phyloP scores from a whole-genome alignment of 2,329 filamentous ascomycete genomes.

The Dryadomyces quercus-mongolicae region DNA sequence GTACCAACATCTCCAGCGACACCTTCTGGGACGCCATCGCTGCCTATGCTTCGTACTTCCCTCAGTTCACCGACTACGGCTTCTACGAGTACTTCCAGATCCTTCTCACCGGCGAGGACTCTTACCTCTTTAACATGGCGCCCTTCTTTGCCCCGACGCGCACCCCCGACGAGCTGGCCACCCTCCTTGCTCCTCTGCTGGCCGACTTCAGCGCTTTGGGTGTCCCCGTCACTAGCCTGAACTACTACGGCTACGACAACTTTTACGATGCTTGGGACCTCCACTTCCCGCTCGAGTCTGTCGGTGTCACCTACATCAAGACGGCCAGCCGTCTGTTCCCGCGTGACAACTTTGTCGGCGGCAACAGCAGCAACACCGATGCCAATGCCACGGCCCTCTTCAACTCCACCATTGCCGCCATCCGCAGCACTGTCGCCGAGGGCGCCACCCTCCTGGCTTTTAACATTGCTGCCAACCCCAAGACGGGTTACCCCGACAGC shows the following conservation, averaged over 20 bases:
- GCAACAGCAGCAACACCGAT: slow-evolving; percentile 3
- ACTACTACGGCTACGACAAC: slow-evolving; percentile 15
- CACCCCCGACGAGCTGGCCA: slow-evolving; percentile 12
- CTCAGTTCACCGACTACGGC: slow-evolving; percentile 16
- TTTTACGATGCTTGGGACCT: slow-evolving; percentile 37
- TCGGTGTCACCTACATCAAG: slow-evolving; percentile 17
- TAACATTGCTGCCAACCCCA: slow-evolving; percentile 21
- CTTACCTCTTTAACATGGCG: slow-evolving; percentile 16
- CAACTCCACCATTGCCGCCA: slow-evolving; percentile 14
- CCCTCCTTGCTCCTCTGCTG: slow-evolving; percentile 13
- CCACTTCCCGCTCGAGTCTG: slow-evolving; percentile 21
- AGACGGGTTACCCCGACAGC: slow-evolving; percentile 20
- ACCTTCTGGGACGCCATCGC: slow-evolving; percentile 20
- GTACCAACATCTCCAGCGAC: slow-evolving; percentile 32
- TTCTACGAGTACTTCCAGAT: slow-evolving; percentile 20
- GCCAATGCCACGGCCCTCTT: slow-evolving; percentile 22
- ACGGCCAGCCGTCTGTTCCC: slow-evolving; percentile 20
- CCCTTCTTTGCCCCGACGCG: slow-evolving; percentile 16
- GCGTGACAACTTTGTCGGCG: slow-evolving; percentile 13
- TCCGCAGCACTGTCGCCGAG: slow-evolving; percentile 25
- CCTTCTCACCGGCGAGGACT: slow-evolving; percentile 8
- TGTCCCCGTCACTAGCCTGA: slow-evolving; percentile 11
- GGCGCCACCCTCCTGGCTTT: slow-evolving; percentile 29
- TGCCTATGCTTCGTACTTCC: slow-evolving; percentile 18
- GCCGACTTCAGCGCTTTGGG: slow-evolving; percentile 14